Base-by-base conservation (phyloP, 2,329 filamentous ascomycete genomes). In the Beauveria brongniartii region DNA sequence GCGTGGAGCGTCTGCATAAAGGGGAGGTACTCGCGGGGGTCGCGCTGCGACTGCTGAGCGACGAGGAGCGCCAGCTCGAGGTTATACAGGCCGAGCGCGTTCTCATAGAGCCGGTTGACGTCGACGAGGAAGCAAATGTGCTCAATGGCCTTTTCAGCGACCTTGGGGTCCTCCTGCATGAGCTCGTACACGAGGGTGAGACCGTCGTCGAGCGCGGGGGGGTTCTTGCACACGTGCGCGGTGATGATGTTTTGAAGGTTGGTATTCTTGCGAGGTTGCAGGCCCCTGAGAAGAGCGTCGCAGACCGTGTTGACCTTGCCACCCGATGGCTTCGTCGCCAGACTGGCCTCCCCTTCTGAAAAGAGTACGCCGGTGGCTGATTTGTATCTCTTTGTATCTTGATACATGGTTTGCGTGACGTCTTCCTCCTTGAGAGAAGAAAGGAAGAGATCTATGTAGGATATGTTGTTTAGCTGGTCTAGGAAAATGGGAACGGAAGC, bases 51-150 rank as follows among this genome's bases (percentile, higher is more conserved):
- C 70, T 97, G 92, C 70, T 99, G 94, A 0, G 94, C 94, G 14
- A 99, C 90, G 6, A 97, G 80, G 12, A 99, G 80, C 3, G 93
- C 88, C 8, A 99, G 84, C 12, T 96, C 91, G 3, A 99, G 83
- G 69, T 97, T 87, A 71, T 99, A 99, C 2, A 97, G 79, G 1
- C 92, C 92, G 2, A 99, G 80, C 0, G 94, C 90, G 63, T 92
- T 87, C 64, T 97, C 91, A 69, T 96, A 99, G 0, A 99, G 83
- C 44, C 87, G 86, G 72, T 97, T 95, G 51, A 95, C 89, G 73
- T 99, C 94, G 0, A 92, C 91, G 47, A 99, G 82, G 79, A 99
- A 99, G 79, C 92, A 97, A 63, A 99, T 97, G 69, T 99, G 94
- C 71, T 97, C 92, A 24, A 97, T 88, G 0, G 93, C 93, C 72